Conservation (phyloP, 129 eudicot genomes). For the Lactuca sativa region DNA sequence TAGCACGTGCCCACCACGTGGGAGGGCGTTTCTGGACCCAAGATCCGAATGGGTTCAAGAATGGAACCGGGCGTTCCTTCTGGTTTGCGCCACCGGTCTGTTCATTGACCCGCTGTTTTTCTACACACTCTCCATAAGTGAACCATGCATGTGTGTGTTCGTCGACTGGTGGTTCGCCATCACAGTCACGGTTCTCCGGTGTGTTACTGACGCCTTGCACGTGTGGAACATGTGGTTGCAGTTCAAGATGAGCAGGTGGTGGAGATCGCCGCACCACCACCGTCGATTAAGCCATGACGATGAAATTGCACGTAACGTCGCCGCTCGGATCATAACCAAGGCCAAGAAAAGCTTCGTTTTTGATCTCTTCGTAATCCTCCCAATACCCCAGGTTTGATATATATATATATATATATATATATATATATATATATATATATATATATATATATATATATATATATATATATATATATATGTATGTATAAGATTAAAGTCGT, state of each 20-base stretch:
- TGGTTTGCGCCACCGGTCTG: conserved; percentile 74
- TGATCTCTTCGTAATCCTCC: conserved; percentile 90
- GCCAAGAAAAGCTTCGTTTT: conserved; percentile 66
- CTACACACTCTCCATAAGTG: conserved; percentile 77
- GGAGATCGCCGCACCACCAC: conserved; percentile 18
- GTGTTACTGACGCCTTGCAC: conserved; percentile 75
- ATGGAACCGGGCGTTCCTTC: conserved; percentile 90
- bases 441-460: too few relatives aligned
- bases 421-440: too few relatives aligned
- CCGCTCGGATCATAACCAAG: conserved; percentile 44
- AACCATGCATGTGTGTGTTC: conserved; percentile 74
- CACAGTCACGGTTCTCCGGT: conserved; percentile 77
- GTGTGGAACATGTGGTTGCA: conserved; percentile 95
- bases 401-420: too few relatives aligned
- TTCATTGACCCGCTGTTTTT: conserved; percentile 93
- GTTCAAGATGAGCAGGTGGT: conserved; percentile 56
- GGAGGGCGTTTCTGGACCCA: conserved; percentile 48
- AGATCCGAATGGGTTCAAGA: conserved; percentile 71
- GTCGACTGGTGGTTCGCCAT: conserved; percentile 95
- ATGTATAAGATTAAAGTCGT: too few relatives aligned
- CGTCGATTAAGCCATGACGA: conserved; percentile 27
- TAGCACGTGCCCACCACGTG: conserved; percentile 31
- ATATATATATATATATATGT: too few relatives aligned
- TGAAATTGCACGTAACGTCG: conserved; percentile 28
- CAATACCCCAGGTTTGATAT: conserved; percentile 78